A percentile compares a stretch with the other conserved stretches of the same genome.
Evolutionary conservation across 2,329 filamentous ascomycete species (phyloP).

Genomic region (Diplocarpon rosae): DNA sequence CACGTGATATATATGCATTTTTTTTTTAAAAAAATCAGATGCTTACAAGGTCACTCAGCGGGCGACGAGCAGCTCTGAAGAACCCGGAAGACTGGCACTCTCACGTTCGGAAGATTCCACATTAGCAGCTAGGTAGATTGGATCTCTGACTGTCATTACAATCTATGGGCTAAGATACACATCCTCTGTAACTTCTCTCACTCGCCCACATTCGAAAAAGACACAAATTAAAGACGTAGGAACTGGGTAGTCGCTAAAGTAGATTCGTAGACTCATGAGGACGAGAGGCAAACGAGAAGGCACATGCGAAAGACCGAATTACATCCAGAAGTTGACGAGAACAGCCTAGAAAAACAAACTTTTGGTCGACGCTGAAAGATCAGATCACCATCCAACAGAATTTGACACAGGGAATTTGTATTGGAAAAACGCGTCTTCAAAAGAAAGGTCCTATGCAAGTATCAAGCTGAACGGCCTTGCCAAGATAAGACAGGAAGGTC

Average conservation of each 20-base stretch:
- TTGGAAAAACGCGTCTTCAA: slow-evolving; percentile 22
- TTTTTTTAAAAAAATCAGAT: too few species aligned
- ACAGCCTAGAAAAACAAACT: slow-evolving; percentile 27
- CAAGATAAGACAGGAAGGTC: slow-evolving; percentile 13
- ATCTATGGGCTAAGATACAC: slow-evolving; percentile 11
- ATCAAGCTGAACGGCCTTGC: slow-evolving; percentile 22
- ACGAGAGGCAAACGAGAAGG: slow-evolving; percentile 23
- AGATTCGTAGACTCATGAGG: slow-evolving; percentile 30
- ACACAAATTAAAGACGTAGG: slow-evolving; percentile 18
- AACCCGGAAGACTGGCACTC: neutral
- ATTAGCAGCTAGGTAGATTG: neutral
- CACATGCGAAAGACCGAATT: slow-evolving; percentile 20
- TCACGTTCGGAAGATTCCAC: neutral
- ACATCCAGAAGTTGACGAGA: slow-evolving; percentile 19
- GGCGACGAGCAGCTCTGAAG: too few species aligned
- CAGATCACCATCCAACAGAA: slow-evolving; percentile 24
- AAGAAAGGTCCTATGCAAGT: slow-evolving; percentile 25
- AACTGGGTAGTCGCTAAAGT: slow-evolving; percentile 30
- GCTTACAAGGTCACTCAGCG: neutral
- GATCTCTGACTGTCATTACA: slow-evolving; percentile 15
- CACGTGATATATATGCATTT: neutral
- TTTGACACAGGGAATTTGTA: slow-evolving; percentile 22
- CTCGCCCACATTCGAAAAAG: slow-evolving; percentile 10
- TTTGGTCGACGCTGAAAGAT: slow-evolving; percentile 18
- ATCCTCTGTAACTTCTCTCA: slow-evolving; percentile 12